Evolutionary conservation across 164 flowering plant genomes (phyloP).

Genomic region (Tetrastigma voinierianum): DNA sequence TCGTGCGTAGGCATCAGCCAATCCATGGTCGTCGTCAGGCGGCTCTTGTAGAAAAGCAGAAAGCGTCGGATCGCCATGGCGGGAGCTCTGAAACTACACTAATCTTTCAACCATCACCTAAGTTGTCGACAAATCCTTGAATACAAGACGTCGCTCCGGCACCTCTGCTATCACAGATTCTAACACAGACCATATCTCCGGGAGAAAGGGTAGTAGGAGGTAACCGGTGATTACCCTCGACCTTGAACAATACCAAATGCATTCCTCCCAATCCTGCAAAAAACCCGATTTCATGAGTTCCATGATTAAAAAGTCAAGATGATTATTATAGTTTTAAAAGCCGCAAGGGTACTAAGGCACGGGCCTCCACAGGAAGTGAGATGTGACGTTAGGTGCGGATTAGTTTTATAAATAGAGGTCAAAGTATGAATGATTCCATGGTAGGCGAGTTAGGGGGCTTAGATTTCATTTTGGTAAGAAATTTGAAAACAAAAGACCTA

Average conservation of each 20-base stretch:
- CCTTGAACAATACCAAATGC: constrained; percentile 83
- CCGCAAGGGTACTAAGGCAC: too few species aligned
- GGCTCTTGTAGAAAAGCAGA: constrained; percentile 87
- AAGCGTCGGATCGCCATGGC: constrained; percentile 87
- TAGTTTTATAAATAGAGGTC: too few species aligned
- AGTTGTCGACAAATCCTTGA: constrained; percentile 84
- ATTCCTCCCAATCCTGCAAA: constrained; percentile 86
- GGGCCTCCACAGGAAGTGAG: too few species aligned
- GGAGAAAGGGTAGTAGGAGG: constrained; percentile 94
- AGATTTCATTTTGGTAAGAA: too few species aligned
- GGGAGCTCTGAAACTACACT: constrained; percentile 78
- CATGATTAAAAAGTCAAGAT: too few species aligned
- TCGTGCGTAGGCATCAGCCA: constrained; percentile 94
- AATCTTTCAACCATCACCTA: constrained; percentile 91
- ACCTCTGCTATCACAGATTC: constrained; percentile 82
- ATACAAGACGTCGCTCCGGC: constrained; percentile 81
- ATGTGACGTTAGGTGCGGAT: too few species aligned
- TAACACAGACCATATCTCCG: constrained; percentile 95
- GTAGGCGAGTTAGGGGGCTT: too few species aligned
- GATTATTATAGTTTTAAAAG: too few species aligned
- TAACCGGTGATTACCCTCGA: constrained; percentile 77
- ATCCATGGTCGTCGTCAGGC: constrained; percentile 85
- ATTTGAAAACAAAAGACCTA: too few species aligned
- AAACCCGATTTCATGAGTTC: not conserved
- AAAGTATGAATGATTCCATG: too few species aligned